phyloP scores from a whole-genome alignment of 306 rosid genomes.

The Cicer cuneatum region DNA sequence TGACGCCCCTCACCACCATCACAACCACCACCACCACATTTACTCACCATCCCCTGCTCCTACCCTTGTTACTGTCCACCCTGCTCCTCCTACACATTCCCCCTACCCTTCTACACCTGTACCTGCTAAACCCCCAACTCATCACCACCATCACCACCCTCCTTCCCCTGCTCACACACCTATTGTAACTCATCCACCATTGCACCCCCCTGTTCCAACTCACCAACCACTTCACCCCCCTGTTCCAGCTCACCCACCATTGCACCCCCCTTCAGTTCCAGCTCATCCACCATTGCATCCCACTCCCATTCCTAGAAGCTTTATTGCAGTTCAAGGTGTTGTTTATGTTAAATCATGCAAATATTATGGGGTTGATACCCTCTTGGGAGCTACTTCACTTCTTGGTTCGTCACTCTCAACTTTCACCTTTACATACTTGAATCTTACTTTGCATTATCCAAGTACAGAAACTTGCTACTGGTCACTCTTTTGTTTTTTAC shows the following conservation, averaged over 20 bases:
- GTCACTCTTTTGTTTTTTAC: too few relatives aligned
- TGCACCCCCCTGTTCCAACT: neutral
- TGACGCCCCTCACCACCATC: constrained; percentile 50
- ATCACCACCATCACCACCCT: constrained; percentile 6
- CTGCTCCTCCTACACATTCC: constrained; percentile 42
- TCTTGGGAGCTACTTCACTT: constrained; percentile 61
- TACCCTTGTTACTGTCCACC: neutral
- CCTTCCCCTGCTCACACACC: constrained; percentile 31
- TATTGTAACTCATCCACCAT: neutral
- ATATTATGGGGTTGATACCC: constrained; percentile 64
- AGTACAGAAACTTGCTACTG: too few relatives aligned
- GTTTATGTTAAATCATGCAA: constrained; percentile 83
- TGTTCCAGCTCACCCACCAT: neutral
- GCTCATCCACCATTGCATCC: constrained; percentile 5
- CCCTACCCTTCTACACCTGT: constrained; percentile 34
- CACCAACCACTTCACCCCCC: constrained; percentile 28
- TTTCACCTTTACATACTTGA: neutral
- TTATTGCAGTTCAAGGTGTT: constrained; percentile 85
- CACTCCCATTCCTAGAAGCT: constrained; percentile 54
- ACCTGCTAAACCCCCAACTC: constrained; percentile 39
- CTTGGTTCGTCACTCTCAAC: constrained; percentile 54
- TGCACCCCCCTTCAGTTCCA: neutral
- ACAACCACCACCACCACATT: constrained; percentile 49
- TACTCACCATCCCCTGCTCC: constrained; percentile 48
- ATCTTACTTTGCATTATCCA: too few relatives aligned